A percentile compares a stretch with the other conserved stretches of the same genome.
phyloP scores from a whole-genome alignment of 2,329 filamentous ascomycete genomes.

The Didymella pomorum region DNA sequence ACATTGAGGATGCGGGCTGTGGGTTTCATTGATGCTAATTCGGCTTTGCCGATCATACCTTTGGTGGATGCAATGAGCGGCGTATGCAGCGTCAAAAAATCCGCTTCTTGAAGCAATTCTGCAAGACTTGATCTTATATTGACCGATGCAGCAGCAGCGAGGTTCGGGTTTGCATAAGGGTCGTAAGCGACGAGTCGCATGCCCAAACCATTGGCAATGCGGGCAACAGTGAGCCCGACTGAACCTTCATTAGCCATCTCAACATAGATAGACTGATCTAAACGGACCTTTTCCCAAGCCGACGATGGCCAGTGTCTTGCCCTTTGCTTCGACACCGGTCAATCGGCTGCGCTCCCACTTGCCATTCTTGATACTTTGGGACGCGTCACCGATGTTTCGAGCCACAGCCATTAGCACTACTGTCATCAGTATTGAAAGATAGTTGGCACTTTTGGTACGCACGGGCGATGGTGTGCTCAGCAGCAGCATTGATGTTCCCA shows the following conservation, averaged over 20 bases:
- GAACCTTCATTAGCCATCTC: constrained; percentile 23
- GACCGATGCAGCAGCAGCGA: constrained; percentile 73
- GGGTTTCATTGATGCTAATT: constrained; percentile 75
- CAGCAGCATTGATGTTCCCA: constrained; percentile 82
- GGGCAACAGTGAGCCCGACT: constrained; percentile 79
- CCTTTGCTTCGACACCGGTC: constrained; percentile 79
- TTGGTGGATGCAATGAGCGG: constrained; percentile 79
- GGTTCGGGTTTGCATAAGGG: constrained; percentile 77
- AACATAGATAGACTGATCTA: not conserved
- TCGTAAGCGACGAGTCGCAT: constrained; percentile 80
- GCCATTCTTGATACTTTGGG: constrained; percentile 72
- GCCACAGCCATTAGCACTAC: constrained; percentile 74
- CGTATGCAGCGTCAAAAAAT: constrained; percentile 84
- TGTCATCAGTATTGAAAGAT: constrained; percentile 35
- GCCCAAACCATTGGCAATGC: constrained; percentile 78
- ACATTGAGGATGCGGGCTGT: constrained; percentile 80
- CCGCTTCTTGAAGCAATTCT: constrained; percentile 70
- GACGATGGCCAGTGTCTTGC: constrained; percentile 78
- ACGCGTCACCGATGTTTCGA: constrained; percentile 75
- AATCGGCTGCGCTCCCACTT: constrained; percentile 79
- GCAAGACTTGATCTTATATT: constrained; percentile 65
- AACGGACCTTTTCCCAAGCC: constrained; percentile 75
- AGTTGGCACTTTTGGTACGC: constrained; percentile 24
- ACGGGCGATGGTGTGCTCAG: constrained; percentile 75
- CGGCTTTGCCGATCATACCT: constrained; percentile 72